Base-by-base conservation (phyloP, 2,329 filamentous ascomycete species). In the Aureobasidium melanogenum region DNA sequence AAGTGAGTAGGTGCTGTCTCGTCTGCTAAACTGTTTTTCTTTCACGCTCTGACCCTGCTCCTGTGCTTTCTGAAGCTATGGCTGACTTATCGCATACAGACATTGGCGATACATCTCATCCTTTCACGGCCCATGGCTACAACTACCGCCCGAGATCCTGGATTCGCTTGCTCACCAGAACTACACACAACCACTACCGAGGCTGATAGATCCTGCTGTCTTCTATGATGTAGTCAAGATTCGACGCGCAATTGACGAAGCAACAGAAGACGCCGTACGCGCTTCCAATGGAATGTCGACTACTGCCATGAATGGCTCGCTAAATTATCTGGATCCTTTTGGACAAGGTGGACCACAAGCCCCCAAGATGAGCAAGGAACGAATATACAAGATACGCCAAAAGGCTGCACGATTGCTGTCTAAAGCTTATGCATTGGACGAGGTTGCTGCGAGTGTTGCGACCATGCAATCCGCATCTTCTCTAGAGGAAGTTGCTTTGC, bases 181-280 rank as follows among this genome's bases (percentile, higher is more conserved):
- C 75, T 92, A 87, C 76, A 86, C 87, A 65, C 85, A 87, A 66
- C 87, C 87, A 17, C 84, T 86, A 30, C 90, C 90, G 10, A 87
- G 84, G 62, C 86, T 89, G 51, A 85, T 94, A 70, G 88, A 94
- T 72, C 87, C 88, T 12, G 87, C 87, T 64, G 84, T 91, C 64
- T 88, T 94, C 76, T 94, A 88, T 75, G 90, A 95, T 73, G 77
- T 94, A 50, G 82, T 91, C 72, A 93, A 92, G 77, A 90, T 95
- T 71, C 84, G 89, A 64, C 83, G 84, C 52, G 82, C 88, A 36
- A 87, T 94, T 59, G 90, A 94, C 66, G 88, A 92, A 70, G 89
- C 90, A 22, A 88, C 88, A 6, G 85, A 86, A 66, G 82, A 93
- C 50, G 85, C 88, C 57, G 88, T 92, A 64, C 85, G 88, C 63